phyloP scores from a whole-genome alignment of 352 stramenopile genomes.

The Phytophthora nicotianae region DNA sequence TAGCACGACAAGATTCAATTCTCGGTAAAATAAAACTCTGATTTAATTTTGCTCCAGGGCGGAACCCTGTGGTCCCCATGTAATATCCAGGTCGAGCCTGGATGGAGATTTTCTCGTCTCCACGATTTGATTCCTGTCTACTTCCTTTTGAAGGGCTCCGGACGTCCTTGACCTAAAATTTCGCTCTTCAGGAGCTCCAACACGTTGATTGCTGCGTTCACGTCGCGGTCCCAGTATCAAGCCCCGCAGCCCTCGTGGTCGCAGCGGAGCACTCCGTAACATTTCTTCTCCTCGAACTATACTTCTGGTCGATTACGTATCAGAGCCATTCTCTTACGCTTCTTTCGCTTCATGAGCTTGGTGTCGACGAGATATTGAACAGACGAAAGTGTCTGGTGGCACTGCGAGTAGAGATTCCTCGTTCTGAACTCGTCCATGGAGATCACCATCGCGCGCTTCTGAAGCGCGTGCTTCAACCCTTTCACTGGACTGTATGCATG shows the following conservation, averaged over 20 bases:
- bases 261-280: conserved; percentile 12
- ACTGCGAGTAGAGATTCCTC: conserved; percentile 3
- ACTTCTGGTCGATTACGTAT: conserved; percentile 1
- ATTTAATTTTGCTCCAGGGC: no score
- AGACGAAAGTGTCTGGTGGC: conserved; percentile 15
- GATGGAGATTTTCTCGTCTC: conserved; percentile 14
- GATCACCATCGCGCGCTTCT: background rate
- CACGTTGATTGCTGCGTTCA: conserved; percentile 31
- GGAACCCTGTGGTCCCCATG: no score
- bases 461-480: background rate
- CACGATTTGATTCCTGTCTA: conserved; percentile 8
- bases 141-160: background rate
- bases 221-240: conserved; percentile 24
- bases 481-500: background rate
- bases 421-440: conserved; percentile 4
- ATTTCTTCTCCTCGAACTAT: conserved; percentile 13
- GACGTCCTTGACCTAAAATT: background rate
- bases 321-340: conserved; percentile 11
- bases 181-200: conserved; percentile 17
- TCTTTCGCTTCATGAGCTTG: conserved; percentile 12
- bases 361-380: conserved; percentile 12
- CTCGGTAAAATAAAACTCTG: no score
- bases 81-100: conserved; percentile 12
- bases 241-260: conserved; percentile 12
- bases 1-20: no score